Conservation (phyloP, 2,329 filamentous ascomycete species). For the Aureobasidium musti region DNA sequence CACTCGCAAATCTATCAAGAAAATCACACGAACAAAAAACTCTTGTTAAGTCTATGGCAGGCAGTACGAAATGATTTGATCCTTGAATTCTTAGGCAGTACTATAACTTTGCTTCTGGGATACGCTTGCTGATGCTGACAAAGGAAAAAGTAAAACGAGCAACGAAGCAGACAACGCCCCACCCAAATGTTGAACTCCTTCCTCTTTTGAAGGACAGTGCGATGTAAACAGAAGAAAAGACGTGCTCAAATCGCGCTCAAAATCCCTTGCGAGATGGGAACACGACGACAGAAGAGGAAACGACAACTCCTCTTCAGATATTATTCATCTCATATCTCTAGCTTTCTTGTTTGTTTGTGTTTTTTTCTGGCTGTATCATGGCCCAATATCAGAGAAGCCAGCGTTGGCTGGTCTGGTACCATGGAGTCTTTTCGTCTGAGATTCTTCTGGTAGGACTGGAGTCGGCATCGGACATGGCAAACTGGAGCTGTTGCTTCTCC, state of each 20-base stretch:
- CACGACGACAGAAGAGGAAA: neutral
- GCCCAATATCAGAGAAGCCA: slow-evolving; percentile 16
- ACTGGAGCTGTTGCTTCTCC: slow-evolving; percentile 1
- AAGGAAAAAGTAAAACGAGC: slow-evolving; percentile 4
- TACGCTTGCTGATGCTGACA: slow-evolving; percentile 25
- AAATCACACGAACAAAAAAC: too few species aligned
- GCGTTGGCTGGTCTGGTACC: slow-evolving; percentile 23
- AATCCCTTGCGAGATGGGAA: neutral
- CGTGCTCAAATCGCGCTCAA: neutral
- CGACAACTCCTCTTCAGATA: neutral
- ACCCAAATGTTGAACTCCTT: slow-evolving; percentile 1
- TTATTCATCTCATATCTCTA: slow-evolving; percentile 3
- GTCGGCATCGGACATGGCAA: neutral
- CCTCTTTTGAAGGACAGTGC: slow-evolving; percentile 4
- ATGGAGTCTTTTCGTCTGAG: slow-evolving; percentile 16
- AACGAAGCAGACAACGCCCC: slow-evolving; percentile 5
- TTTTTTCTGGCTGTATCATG: neutral
- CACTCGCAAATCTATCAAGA: too few species aligned
- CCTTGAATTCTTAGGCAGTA: neutral
- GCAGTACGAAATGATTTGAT: neutral
- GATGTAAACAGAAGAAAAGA: neutral
- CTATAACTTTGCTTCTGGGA: slow-evolving; percentile 15
- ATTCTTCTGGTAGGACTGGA: slow-evolving; percentile 11
- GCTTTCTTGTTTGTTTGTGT: slow-evolving; percentile 18
- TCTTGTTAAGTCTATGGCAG: too few species aligned